Evolutionary conservation across 768 basidiomycete species (phyloP).

Genomic region (Myochromella boudieri): DNA sequence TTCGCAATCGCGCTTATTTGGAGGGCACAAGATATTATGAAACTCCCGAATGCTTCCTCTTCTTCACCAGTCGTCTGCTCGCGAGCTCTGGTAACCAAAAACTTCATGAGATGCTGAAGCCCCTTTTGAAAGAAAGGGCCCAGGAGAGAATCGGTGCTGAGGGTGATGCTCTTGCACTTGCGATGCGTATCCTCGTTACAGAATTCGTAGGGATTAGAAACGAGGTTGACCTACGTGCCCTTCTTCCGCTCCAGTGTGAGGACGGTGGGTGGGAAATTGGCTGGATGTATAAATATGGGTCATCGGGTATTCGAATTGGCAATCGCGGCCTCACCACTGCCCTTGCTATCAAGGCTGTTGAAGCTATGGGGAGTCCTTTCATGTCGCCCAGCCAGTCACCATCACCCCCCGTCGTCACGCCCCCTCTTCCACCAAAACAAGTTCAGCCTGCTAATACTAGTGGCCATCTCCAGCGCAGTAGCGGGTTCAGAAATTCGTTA

Average conservation of each 20-base stretch:
- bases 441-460: slow-evolving; percentile 1
- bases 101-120: slow-evolving; percentile 35
- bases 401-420: slow-evolving; percentile 16
- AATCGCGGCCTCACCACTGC: slow-evolving; percentile 58
- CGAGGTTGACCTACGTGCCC: slow-evolving; percentile 41
- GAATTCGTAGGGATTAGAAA: slow-evolving; percentile 38
- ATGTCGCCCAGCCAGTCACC: slow-evolving; percentile 9
- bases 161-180: slow-evolving; percentile 54
- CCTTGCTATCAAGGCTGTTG: slow-evolving; percentile 50
- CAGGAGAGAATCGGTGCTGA: slow-evolving; percentile 48
- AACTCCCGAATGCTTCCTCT: slow-evolving; percentile 52
- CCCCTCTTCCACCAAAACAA: slow-evolving; percentile 9
- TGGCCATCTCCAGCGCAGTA: slow-evolving; percentile 24
- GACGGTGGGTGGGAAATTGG: slow-evolving; percentile 58
- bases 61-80: slow-evolving; percentile 48
- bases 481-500: slow-evolving; percentile 26
- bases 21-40: slow-evolving; percentile 58
- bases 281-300: slow-evolving; percentile 58
- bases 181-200: slow-evolving; percentile 53
- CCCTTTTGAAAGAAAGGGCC: slow-evolving; percentile 43
- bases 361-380: slow-evolving; percentile 20
- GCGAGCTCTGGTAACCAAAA: slow-evolving; percentile 29
- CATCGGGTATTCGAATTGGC: slow-evolving; percentile 45
- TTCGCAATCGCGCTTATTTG: slow-evolving; percentile 51
- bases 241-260: slow-evolving; percentile 48